These are phyloP conservation scores for Cyclanthera cordifolia DNA, from an alignment of 306 rosid species.

Conservation along the genomic window DNA sequence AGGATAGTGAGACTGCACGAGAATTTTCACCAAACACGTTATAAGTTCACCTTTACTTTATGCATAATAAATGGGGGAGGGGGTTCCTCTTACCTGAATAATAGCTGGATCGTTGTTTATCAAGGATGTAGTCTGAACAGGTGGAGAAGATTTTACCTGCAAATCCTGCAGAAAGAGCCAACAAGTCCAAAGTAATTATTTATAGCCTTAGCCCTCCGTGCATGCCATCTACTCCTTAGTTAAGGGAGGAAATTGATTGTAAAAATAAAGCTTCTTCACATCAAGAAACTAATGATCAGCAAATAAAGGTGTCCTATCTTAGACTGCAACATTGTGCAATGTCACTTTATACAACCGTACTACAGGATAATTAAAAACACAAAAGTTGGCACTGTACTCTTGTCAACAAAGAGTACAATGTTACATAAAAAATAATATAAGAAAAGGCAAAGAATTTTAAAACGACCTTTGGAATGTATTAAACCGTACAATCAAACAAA, in stretches of 20 bases:
- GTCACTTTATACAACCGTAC: neutral
- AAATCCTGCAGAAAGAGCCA: conserved; percentile 50
- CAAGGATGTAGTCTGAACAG: conserved; percentile 50
- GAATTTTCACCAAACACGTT: conserved; percentile 18
- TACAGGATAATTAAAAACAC: neutral
- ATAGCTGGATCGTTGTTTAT: conserved; percentile 78
- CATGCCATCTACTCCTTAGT: neutral
- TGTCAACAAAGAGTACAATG: neutral
- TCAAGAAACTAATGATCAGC: neutral
- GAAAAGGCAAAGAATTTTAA: neutral
- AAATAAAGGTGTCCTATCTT: neutral
- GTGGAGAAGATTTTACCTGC: conserved; percentile 83
- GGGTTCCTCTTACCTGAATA: conserved; percentile 45
- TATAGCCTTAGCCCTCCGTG: neutral
- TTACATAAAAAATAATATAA: neutral
- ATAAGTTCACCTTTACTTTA: conserved; percentile 11
- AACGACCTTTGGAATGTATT: neutral
- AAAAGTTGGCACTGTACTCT: neutral
- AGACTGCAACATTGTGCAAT: neutral
- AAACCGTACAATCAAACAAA: neutral
- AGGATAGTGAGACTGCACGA: conserved; percentile 77
- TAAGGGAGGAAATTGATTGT: neutral
- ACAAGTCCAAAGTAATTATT: neutral
- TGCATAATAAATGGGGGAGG: neutral
- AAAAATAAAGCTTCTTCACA: neutral